A percentile compares a stretch with the other conserved stretches of the same genome.
Evolutionary conservation across 176 grass and related monocot species (phyloP).

Genomic region (Elaeis guineensis): DNA sequence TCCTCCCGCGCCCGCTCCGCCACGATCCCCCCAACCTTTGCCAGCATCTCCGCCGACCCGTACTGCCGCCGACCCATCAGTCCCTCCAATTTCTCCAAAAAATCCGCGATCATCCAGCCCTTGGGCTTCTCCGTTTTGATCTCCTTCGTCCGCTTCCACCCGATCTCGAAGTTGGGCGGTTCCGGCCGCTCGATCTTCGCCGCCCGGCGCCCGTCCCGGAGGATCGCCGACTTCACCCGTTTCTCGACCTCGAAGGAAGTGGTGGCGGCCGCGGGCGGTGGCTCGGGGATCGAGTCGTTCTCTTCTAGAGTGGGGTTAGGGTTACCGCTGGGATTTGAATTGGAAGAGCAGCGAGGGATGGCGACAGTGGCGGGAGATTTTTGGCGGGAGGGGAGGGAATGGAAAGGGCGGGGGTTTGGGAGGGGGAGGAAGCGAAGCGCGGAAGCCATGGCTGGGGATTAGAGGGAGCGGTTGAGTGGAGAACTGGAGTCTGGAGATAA

Average conservation of each 20-base stretch:
- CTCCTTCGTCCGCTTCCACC: constrained; percentile 77
- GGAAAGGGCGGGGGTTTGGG: constrained; percentile 1
- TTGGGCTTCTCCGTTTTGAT: constrained; percentile 64
- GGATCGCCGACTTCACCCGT: constrained; percentile 45
- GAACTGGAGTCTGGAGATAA: no score
- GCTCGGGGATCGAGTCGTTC: constrained; percentile 27
- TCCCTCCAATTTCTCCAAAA: constrained; percentile 73
- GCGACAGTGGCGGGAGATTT: constrained; percentile 16
- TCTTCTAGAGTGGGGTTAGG: constrained; percentile 1
- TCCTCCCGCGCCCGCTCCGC: constrained; percentile 69
- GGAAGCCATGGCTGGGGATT: constrained; percentile 31
- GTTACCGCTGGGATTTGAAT: constrained; percentile 12
- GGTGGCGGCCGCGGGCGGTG: constrained; percentile 20
- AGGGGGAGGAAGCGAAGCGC: constrained; percentile 17
- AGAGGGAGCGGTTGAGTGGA: no score
- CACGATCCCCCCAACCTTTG: constrained; percentile 54
- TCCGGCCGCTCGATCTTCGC: constrained; percentile 45
- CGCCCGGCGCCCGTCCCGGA: constrained; percentile 8
- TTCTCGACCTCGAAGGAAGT: constrained; percentile 53
- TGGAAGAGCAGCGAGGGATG: constrained; percentile 31
- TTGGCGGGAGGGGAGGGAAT: constrained; percentile 2
- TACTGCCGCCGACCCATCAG: constrained; percentile 54
- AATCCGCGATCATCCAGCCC: constrained; percentile 71
- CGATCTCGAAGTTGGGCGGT: constrained; percentile 78
- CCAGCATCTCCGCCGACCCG: constrained; percentile 46